These are phyloP conservation scores for Clavispora carvajalis DNA, from an alignment of 805 yeast genomes.

Conservation along the genomic window DNA sequence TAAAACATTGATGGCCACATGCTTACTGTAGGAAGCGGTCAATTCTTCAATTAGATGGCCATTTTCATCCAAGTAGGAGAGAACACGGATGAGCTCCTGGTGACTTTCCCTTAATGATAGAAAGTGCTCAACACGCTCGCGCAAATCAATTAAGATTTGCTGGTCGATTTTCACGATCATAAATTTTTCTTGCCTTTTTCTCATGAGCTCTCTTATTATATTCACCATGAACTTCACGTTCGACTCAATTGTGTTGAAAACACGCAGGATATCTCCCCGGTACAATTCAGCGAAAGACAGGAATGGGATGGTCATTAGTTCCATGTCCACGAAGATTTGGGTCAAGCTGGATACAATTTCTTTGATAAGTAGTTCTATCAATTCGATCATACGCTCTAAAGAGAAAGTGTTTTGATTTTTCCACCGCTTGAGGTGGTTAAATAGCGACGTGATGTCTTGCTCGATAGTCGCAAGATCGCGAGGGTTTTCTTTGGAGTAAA, in stretches of 20 bases:
- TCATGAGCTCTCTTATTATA: constrained; percentile 64
- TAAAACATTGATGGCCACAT: constrained; percentile 22
- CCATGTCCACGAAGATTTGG: constrained; percentile 28
- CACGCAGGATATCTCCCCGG: constrained; percentile 18
- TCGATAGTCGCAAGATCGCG: constrained; percentile 39
- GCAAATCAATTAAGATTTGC: constrained; percentile 26
- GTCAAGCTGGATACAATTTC: constrained; percentile 48
- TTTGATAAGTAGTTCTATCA: constrained; percentile 60
- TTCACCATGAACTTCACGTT: constrained; percentile 58
- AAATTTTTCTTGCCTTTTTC: constrained; percentile 70
- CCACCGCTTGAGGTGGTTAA: constrained; percentile 60
- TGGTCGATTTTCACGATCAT: constrained; percentile 58
- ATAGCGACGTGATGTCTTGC: constrained; percentile 42
- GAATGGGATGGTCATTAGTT: constrained; percentile 42
- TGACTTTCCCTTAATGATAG: constrained; percentile 49
- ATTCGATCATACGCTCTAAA: constrained; percentile 51
- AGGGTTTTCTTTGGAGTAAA: constrained; percentile 13
- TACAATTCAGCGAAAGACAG: constrained; percentile 30
- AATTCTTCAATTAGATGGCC: constrained; percentile 15
- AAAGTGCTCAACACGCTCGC: constrained; percentile 41
- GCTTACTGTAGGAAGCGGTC: constrained; percentile 24
- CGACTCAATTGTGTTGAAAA: constrained; percentile 53
- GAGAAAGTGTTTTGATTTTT: constrained; percentile 55
- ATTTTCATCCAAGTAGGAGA: constrained; percentile 16
- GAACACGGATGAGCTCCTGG: constrained; percentile 39